A percentile compares a stretch with the other conserved stretches of the same genome.
Conservation (phyloP, 1,284 basidiomycete species). For the Lignosus rhinocerotis region DNA sequence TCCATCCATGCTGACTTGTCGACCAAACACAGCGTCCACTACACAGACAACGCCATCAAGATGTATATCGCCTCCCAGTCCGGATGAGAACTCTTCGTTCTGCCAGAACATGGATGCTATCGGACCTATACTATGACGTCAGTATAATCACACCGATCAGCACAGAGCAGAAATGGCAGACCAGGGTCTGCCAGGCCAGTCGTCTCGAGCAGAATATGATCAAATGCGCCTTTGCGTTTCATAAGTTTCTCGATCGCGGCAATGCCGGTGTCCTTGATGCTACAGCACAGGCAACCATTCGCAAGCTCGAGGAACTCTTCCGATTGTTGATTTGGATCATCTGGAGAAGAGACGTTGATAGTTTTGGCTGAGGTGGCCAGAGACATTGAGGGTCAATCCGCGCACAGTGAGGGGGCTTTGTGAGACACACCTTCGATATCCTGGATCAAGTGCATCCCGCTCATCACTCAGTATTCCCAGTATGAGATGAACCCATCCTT, state of each 20-base stretch:
- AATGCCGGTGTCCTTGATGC: conserved; percentile 87
- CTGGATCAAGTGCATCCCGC: neutral
- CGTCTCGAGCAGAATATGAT: conserved; percentile 91
- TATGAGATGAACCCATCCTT: conserved; percentile 25
- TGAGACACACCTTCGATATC: conserved; percentile 33
- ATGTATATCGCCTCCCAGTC: conserved; percentile 69
- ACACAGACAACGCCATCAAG: conserved; percentile 92
- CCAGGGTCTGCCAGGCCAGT: conserved; percentile 94
- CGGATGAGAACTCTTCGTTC: conserved; percentile 83
- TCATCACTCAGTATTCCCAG: conserved; percentile 1
- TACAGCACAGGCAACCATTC: conserved; percentile 94
- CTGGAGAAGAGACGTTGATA: conserved; percentile 73
- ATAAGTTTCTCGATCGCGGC: conserved; percentile 90
- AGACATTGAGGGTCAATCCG: neutral
- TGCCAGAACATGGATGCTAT: conserved; percentile 91
- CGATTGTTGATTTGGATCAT: conserved; percentile 63
- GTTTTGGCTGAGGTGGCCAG: conserved; percentile 54
- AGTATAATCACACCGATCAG: neutral
- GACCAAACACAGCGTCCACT: conserved; percentile 85
- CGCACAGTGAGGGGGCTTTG: neutral
- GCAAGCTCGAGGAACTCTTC: conserved; percentile 87
- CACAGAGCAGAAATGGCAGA: conserved; percentile 29
- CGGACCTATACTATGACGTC: conserved; percentile 49
- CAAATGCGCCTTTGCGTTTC: conserved; percentile 81
- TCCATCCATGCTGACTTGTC: conserved; percentile 52